Base-by-base conservation (phyloP, 2,329 filamentous ascomycete species). In the Colletotrichum lini region DNA sequence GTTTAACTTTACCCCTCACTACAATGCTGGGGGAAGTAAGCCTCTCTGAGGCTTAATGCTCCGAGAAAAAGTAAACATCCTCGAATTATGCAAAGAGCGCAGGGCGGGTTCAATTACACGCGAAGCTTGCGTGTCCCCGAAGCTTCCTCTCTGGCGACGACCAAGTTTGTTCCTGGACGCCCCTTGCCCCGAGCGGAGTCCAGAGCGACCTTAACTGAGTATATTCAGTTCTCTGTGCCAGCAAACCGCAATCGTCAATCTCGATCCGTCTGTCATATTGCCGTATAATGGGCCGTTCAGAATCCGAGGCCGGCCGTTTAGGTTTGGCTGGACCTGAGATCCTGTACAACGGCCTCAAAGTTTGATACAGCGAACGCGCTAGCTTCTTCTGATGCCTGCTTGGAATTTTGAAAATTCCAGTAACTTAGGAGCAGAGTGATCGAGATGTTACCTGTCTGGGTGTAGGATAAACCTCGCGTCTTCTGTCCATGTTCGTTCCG, bases 341-440 rank as follows among this genome's bases (percentile, higher is more conserved):
- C 26, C 21, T 2, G 23, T 50, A 49, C 42, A 38, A 18, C 30
- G 50, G 30, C 21, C 15, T 18, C 23, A n/a, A 56, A 54, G 23
- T 5, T 70, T 67, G 49, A 61, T 35, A 57, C 47, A 42, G 56
- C 56, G 23, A 70, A 57, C 57, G 61, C 56, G 56, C 54, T 45
- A 50, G 18, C 35, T 47, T 30, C 18, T 26, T 35, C 56, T 30
- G 30, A 52, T 61, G 57, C 35, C 12, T 16, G 1, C 54, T 45
- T 15, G n/a, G 21, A 12, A 38, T 45, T 15, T 35, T 23, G 56
- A 61, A 16, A 8, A 58, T 23, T 18, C 49, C 42, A 44, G 18
- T 9, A 12, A 23, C 12, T 5, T 10, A 38, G 49, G 30, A 53
- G 23, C n/a, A 13, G 10, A 42, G 18, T 35, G 10, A 56, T 44